A percentile compares a stretch with the other conserved stretches of the same genome.
Conservation (phyloP, 352 stramenopile genomes). For the Pythium coloratum region DNA sequence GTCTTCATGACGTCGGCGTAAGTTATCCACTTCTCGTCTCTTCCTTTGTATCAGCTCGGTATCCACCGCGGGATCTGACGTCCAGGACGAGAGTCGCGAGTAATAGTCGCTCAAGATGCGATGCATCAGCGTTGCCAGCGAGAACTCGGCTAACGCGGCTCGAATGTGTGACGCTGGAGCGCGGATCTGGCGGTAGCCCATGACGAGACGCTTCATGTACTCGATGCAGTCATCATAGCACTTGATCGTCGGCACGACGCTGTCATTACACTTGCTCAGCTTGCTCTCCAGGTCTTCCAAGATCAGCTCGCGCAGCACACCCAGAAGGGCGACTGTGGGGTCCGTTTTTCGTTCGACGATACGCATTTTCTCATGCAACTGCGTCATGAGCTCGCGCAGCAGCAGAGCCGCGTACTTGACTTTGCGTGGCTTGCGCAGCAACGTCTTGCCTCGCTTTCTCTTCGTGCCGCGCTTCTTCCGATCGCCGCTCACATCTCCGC, state of each 20-base stretch:
- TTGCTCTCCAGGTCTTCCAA: constrained; percentile 12
- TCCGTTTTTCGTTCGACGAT: constrained; percentile 8
- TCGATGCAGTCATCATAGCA: constrained; percentile 40
- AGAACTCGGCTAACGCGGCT: constrained; percentile 44
- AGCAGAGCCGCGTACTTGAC: constrained; percentile 20
- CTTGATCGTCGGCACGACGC: constrained; percentile 31
- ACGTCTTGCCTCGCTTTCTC: constrained; percentile 5
- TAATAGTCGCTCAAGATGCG: constrained; percentile 30
- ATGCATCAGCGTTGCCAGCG: constrained; percentile 52
- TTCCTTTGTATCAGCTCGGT: constrained; percentile 4
- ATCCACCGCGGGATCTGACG: not conserved
- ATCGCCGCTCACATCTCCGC: not conserved
- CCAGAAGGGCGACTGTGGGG: constrained; percentile 15
- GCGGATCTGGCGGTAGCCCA: constrained; percentile 19
- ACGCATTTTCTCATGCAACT: constrained; percentile 12
- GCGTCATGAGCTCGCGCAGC: constrained; percentile 16
- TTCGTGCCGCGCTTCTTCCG: constrained; percentile 1
- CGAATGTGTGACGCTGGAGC: constrained; percentile 1
- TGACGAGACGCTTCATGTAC: constrained; percentile 52
- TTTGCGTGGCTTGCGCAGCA: not conserved
- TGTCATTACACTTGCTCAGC: constrained; percentile 5
- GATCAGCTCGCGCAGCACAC: constrained; percentile 20
- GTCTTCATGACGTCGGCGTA: constrained; percentile 17
- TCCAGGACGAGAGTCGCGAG: not conserved
- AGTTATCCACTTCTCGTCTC: not conserved